Evolutionary conservation across 2,329 filamentous ascomycete species (phyloP), one percentile per base, ranked within the genome.

Genomic region (Colletotrichum spaethianum): DNA sequence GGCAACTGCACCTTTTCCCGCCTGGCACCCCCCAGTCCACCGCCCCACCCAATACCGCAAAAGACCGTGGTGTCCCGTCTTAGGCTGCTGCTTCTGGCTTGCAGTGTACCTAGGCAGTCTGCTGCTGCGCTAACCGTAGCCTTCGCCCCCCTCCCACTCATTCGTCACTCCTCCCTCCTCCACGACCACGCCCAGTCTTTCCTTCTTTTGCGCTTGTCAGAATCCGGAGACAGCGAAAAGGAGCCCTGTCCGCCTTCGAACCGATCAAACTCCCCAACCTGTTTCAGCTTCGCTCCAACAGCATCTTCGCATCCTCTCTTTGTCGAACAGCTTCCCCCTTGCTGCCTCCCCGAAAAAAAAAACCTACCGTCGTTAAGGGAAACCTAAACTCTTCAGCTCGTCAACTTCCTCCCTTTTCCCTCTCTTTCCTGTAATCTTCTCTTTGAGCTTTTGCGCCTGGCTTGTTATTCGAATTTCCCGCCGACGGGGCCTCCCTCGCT

Each of bases 221-320:
- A 61, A 71, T 62, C 70, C 61, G 61, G 70, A 73, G 70, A 65
- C 67, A 46, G 67, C 70, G 70, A 70, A 56, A 72, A 63, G 67
- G 74, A 72, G 76, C 75, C 76, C 76, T 75, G 70, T 77, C 74
- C 76, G 76, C 77, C 76, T 77, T 77, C 74, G 57, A 72, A 77
- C 78, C 62, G 75, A 78, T 80, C 80, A 81, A 81, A 80, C 79
- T 75, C 73, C 75, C 79, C 78, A 76, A 73, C 77, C 75, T 78
- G 80, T 81, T 81, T 81, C 80, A 81, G 79, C 77, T 74, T 73
- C 72, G 73, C 75, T 69, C 65, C 70, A 72, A 68, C 69, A 72
- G 59, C 75, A 77, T 75, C 74, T 74, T 75, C 71, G 74, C 71
- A 73, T 75, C 73, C 74, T 68, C 67, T 75, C 75, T 75, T 75